Evolutionary conservation across 768 basidiomycete species (phyloP).

Genomic region (Obba rivulosa): DNA sequence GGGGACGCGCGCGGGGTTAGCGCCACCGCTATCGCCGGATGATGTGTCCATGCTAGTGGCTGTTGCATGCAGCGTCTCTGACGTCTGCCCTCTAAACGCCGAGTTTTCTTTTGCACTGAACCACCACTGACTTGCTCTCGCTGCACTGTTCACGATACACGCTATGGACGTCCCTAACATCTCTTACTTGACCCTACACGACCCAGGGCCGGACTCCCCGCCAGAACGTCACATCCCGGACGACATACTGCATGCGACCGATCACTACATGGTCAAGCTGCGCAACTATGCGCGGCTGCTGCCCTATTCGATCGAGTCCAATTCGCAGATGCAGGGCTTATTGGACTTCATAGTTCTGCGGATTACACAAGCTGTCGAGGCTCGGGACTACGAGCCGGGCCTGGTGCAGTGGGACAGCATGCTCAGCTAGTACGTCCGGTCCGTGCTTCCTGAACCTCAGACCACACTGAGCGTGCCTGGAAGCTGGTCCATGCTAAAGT

Average conservation of each 20-base stretch:
- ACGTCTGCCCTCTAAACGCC: too few relatives aligned
- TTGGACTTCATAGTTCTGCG: slow-evolving; percentile 69
- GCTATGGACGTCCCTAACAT: slow-evolving; percentile 44
- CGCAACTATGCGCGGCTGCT: slow-evolving; percentile 57
- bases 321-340: slow-evolving; percentile 69
- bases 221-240: slow-evolving; percentile 23
- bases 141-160: slow-evolving; percentile 17
- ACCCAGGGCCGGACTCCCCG: slow-evolving; percentile 25
- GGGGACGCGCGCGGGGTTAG: too few relatives aligned
- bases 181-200: slow-evolving; percentile 38
- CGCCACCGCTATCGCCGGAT: too few relatives aligned
- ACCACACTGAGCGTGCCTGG: slow-evolving; percentile 11
- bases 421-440: slow-evolving; percentile 57
- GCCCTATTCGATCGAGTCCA: slow-evolving; percentile 74
- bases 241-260: slow-evolving; percentile 30
- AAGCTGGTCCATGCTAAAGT: slow-evolving; percentile 81
- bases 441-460: slow-evolving; percentile 1
- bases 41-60: too few relatives aligned
- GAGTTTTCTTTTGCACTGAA: too few relatives aligned
- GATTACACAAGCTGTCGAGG: slow-evolving; percentile 68
- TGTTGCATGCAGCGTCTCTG: too few relatives aligned
- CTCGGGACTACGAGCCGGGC: slow-evolving; percentile 79
- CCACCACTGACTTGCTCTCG: too few relatives aligned
- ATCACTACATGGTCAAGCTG: slow-evolving; percentile 53
- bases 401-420: slow-evolving; percentile 78